Percentiles rank a stretch among this genome's conserved stretches.
Evolutionary conservation across 2,329 filamentous ascomycete species (phyloP).

Genomic region (Arthrobotrys megalospora): DNA sequence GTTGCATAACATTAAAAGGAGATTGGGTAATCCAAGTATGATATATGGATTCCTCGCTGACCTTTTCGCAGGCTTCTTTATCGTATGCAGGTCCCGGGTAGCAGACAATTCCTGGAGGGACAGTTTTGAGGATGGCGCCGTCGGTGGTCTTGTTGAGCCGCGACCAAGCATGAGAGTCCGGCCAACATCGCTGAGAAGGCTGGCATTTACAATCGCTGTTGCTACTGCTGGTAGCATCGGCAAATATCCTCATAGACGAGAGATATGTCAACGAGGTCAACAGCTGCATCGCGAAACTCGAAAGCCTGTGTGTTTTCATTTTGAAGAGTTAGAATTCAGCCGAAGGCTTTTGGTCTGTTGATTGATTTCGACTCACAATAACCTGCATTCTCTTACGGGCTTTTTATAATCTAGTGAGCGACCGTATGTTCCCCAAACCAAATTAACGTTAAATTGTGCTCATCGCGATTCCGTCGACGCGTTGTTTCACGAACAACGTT

Average conservation of each 20-base stretch:
- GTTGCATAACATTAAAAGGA: conserved; percentile 63
- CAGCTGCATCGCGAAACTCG: conserved; percentile 30
- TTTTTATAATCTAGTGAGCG: not conserved
- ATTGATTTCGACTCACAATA: not conserved
- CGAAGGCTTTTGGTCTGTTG: not conserved
- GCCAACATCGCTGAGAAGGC: conserved; percentile 66
- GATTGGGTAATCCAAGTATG: conserved; percentile 67
- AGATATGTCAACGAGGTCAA: conserved; percentile 43
- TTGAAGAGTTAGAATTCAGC: conserved; percentile 17
- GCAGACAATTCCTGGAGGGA: conserved; percentile 66
- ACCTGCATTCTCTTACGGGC: not conserved
- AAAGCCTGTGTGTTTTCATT: conserved; percentile 28
- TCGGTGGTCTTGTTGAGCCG: conserved; percentile 67
- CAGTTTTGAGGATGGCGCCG: conserved; percentile 67
- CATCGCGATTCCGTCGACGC: not conserved
- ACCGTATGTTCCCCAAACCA: not conserved
- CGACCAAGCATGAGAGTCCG: conserved; percentile 66
- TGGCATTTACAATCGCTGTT: conserved; percentile 60
- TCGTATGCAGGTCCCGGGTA: conserved; percentile 64
- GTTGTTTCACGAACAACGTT: conserved; percentile 41
- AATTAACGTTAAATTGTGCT: not conserved
- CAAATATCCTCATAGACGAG: conserved; percentile 36
- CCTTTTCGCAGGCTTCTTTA: conserved; percentile 62
- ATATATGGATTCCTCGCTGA: conserved; percentile 62
- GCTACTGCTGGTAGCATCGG: conserved; percentile 23